Base-by-base conservation (phyloP, 805 yeast genomes). In the Wickerhamiella alocasiicola region DNA sequence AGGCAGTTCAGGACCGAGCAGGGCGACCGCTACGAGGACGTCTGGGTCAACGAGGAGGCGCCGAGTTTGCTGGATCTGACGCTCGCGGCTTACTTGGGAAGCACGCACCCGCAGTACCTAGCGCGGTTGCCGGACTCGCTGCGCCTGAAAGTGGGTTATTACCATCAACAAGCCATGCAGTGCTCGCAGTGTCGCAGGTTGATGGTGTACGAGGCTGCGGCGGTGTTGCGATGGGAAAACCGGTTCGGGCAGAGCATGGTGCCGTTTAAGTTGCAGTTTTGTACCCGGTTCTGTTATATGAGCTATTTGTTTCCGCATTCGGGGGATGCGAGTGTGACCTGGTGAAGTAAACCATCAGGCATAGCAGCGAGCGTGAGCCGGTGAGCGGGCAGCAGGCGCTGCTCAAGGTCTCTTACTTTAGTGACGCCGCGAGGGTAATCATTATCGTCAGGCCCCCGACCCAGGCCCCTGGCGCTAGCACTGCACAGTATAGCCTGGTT, bases 191-290 rank as follows among this genome's bases (percentile, higher is more conserved):
- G 39, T 23, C 15, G 24, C 5, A n/a, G 6, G 9, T 17, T 19
- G 13, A 27, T 27, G 13, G 13, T 28, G 9, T 26, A 36, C 18
- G 39, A 36, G 16, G 33, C 32, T 2, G 39, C 39, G 5, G 39
- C 30, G 19, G 20, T 36, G 3, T 20, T 36, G 5, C 31, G 31
- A 7, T 36, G 39, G 39, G 9, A 19, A 19, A 28, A 28, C 13
- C 15, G 27, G 12, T 36, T 36, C 18, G 21, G 39, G 6, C 39
- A 36, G 13, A 6, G 33, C 3, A 17, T 15, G 12, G 33, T 36
- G 6, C 39, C 39, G 11, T 36, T 36, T 12, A 36, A 36, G 32
- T 29, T 28, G 2, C 32, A 32, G 9, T 36, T 36, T 20, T 36
- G 39, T 20, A 18, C 39, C 12, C 11, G 19, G 17, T 9, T n/a